Percentiles rank a stretch among this genome's conserved stretches.
Conservation (phyloP, 305 asterid species). For the Fraxinus dipetala region DNA sequence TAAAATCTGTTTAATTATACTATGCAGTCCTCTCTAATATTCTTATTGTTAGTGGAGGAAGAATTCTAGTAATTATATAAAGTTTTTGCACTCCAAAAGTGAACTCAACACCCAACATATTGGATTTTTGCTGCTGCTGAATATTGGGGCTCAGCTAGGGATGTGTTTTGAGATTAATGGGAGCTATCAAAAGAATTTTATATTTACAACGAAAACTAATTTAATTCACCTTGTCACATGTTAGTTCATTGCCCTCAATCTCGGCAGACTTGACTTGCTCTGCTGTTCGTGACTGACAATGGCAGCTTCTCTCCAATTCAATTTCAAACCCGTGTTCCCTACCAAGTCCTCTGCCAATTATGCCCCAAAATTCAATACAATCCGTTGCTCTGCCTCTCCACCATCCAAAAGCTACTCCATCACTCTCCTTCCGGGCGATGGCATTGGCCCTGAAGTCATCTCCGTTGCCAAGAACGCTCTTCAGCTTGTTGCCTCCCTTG, state of each 20-base stretch:
- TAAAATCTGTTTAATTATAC: not conserved
- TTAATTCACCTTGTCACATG: not conserved
- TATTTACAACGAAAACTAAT: not conserved
- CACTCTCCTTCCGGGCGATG: conserved; percentile 96
- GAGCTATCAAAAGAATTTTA: not conserved
- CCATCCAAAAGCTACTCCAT: conserved; percentile 55
- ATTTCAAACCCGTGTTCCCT: conserved; percentile 29
- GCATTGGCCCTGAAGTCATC: conserved; percentile 93
- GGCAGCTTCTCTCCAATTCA: conserved; percentile 53
- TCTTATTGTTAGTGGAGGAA: not conserved
- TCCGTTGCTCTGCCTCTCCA: conserved; percentile 60
- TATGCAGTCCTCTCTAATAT: not conserved
- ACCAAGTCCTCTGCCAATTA: conserved; percentile 32
- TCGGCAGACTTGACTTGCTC: not conserved
- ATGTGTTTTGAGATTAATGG: not conserved
- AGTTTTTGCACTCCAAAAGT: not conserved
- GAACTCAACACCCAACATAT: not conserved
- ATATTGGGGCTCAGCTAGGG: not conserved
- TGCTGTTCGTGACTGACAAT: conserved; percentile 19
- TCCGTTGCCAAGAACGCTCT: conserved; percentile 74
- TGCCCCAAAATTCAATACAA: conserved; percentile 31
- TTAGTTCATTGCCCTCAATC: not conserved
- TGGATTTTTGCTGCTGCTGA: not conserved
- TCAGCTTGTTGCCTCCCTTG: conserved; percentile 54
- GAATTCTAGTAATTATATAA: not conserved